Percentiles rank a stretch among this genome's conserved stretches.
Evolutionary conservation across 2,329 filamentous ascomycete species (phyloP).

Genomic region (Clarireedia monteithiana): DNA sequence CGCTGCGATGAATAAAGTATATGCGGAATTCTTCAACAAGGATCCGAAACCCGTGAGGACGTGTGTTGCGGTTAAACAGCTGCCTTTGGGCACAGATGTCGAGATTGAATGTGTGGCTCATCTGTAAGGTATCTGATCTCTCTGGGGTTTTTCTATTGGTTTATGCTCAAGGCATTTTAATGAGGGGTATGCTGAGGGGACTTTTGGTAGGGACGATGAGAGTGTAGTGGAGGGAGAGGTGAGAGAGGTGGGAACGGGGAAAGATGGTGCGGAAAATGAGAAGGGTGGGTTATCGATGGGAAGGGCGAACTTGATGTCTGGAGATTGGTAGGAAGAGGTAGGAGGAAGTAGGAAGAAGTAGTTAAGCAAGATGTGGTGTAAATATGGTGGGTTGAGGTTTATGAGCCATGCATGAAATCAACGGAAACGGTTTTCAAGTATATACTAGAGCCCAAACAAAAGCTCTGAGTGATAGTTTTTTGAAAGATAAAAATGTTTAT

Average conservation of each 20-base stretch:
- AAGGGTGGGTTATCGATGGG: neutral
- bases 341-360: neutral
- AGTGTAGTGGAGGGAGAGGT: no score
- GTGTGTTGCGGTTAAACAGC: conserved; percentile 43
- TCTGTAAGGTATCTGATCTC: conserved; percentile 21
- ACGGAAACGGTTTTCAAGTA: neutral
- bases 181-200: neutral
- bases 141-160: neutral
- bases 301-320: neutral
- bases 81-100: conserved; percentile 43
- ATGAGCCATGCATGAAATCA: neutral
- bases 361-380: neutral
- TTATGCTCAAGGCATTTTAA: no score
- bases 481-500: neutral
- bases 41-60: conserved; percentile 40
- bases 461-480: neutral
- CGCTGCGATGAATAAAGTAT: conserved; percentile 48
- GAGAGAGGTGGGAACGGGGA: no score
- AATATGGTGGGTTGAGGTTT: neutral
- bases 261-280: neutral
- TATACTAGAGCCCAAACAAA: neutral
- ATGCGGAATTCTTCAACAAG: conserved; percentile 40
- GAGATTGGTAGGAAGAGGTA: conserved; percentile 5
- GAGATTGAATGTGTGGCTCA: conserved; percentile 45
- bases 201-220: no score